Percentiles rank a stretch among this genome's conserved stretches.
Evolutionary conservation across 805 yeast species (phyloP).

Genomic region (Nakazawaea ishiwadae): DNA sequence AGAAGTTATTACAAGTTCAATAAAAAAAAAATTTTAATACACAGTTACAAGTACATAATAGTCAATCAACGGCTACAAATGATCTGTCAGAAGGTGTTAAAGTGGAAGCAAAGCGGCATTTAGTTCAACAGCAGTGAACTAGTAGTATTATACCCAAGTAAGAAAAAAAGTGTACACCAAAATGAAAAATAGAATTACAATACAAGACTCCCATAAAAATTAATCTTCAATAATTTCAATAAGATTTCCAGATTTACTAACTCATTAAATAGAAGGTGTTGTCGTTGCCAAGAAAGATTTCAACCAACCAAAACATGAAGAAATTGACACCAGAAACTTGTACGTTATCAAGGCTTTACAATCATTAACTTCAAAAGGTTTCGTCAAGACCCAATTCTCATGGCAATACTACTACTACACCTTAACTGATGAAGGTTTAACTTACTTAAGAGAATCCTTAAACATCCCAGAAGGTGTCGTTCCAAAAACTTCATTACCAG

Average conservation of each 20-base stretch:
- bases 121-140: too few relatives aligned
- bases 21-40: too few relatives aligned
- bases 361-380: slow-evolving; percentile 98
- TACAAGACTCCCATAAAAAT: too few relatives aligned
- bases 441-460: slow-evolving; percentile 95
- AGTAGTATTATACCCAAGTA: too few relatives aligned
- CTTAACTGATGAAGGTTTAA: slow-evolving; percentile 99
- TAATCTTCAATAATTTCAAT: neutral
- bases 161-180: too few relatives aligned
- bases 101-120: too few relatives aligned
- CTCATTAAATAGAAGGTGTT: slow-evolving; percentile 80
- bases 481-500: slow-evolving; percentile 97
- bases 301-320: slow-evolving; percentile 97
- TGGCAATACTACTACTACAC: slow-evolving; percentile 99
- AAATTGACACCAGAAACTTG: slow-evolving; percentile 96
- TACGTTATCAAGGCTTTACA: slow-evolving; percentile 98
- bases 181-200: neutral
- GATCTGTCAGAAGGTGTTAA: too few relatives aligned
- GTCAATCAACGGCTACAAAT: too few relatives aligned
- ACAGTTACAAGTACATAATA: too few relatives aligned
- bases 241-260: slow-evolving; percentile 27
- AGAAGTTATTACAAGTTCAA: too few relatives aligned
- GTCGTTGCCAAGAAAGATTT: slow-evolving; percentile 99
- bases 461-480: slow-evolving; percentile 98
- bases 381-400: slow-evolving; percentile 99